These are phyloP conservation scores for Capsicum chinense DNA, from an alignment of 257 asterid genomes.

Conservation along the genomic window DNA sequence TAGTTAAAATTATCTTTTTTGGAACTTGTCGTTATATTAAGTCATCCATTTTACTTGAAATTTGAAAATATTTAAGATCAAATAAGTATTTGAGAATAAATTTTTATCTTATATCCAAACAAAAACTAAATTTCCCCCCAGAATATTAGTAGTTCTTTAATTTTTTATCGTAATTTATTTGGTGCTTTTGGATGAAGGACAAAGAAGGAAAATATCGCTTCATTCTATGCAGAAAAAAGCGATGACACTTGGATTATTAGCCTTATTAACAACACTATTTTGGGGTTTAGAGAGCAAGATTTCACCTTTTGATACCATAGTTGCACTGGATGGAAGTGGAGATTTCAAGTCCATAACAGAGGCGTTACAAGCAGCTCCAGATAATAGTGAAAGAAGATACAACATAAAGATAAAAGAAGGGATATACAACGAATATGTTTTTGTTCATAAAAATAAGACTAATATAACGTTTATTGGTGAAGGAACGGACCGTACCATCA, in stretches of 20 bases:
- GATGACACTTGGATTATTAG: conserved; percentile 19
- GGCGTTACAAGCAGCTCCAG: conserved; percentile 30
- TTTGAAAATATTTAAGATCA: neutral
- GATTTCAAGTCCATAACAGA: conserved; percentile 24
- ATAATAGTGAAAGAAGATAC: neutral
- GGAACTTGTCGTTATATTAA: no score
- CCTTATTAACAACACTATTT: conserved; percentile 10
- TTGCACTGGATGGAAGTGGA: conserved; percentile 31
- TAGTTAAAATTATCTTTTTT: no score
- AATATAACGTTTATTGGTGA: conserved; percentile 31
- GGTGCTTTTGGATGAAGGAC: neutral
- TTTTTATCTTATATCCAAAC: no score
- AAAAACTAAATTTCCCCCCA: no score
- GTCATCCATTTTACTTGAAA: no score
- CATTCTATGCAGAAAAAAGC: neutral
- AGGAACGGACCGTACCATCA: conserved; percentile 25
- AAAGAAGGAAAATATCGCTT: neutral
- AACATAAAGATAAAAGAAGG: conserved; percentile 28
- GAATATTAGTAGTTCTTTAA: neutral
- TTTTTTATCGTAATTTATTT: neutral
- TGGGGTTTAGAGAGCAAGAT: neutral
- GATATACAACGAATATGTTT: conserved; percentile 24
- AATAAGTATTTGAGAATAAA: neutral
- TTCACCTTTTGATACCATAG: neutral
- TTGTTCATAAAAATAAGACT: neutral